Conservation (phyloP, 352 stramenopile genomes). For the Pythium biforme region DNA sequence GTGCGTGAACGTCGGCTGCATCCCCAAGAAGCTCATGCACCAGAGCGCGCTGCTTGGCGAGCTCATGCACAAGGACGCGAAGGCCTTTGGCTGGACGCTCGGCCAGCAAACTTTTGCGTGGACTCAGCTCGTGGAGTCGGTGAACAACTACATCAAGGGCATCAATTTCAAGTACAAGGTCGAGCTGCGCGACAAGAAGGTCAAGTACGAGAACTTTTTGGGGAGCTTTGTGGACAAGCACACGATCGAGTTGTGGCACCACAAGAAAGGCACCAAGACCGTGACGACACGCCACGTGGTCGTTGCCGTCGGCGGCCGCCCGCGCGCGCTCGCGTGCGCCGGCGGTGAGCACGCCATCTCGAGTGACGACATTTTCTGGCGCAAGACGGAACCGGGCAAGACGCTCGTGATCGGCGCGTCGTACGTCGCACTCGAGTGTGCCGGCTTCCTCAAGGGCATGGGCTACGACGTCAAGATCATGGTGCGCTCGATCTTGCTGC, state of each 20-base stretch:
- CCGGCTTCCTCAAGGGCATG: constrained; percentile 95
- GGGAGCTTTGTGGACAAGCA: constrained; percentile 93
- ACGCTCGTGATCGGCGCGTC: constrained; percentile 96
- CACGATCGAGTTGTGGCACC: constrained; percentile 91
- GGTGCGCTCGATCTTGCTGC: constrained; percentile 96
- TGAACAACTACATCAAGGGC: constrained; percentile 97
- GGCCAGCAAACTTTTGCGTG: constrained; percentile 80
- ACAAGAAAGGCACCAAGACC: constrained; percentile 81
- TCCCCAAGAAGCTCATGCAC: constrained; percentile 99
- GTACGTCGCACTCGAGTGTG: constrained; percentile 98
- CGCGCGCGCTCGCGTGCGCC: constrained; percentile 81
- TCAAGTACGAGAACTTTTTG: constrained; percentile 93
- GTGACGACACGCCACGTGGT: constrained; percentile 94
- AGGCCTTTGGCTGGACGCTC: constrained; percentile 86
- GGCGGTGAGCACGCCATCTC: constrained; percentile 94
- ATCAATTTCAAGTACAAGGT: constrained; percentile 99
- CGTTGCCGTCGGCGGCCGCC: constrained; percentile 94
- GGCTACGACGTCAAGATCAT: constrained; percentile 97
- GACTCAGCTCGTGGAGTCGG: constrained; percentile 89
- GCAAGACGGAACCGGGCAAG: constrained; percentile 90
- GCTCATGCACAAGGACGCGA: constrained; percentile 79
- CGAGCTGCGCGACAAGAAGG: constrained; percentile 93
- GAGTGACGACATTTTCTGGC: constrained; percentile 87
- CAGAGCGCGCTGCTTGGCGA: constrained; percentile 93
- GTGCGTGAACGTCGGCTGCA: constrained; percentile 99